These are phyloP conservation scores for Saccharomycopsis olivae DNA, from an alignment of 805 yeast genomes.

Conservation along the genomic window DNA sequence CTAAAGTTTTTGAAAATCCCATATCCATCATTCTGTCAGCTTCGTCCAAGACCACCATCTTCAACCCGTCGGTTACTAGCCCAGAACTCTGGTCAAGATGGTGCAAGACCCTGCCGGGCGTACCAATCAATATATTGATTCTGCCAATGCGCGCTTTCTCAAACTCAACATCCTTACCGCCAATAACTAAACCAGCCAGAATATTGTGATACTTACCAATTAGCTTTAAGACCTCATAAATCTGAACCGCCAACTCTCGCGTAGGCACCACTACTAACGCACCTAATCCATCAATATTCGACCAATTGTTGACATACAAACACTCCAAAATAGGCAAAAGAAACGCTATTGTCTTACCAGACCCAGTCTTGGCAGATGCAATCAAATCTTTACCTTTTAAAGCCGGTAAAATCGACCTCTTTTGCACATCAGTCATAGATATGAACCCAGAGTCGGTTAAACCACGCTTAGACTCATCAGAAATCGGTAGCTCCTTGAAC, in stretches of 20 bases:
- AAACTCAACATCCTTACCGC: slow-evolving; percentile 79
- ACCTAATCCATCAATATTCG: slow-evolving; percentile 79
- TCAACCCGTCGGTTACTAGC: slow-evolving; percentile 62
- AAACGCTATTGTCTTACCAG: slow-evolving; percentile 86
- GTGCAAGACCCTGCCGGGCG: slow-evolving; percentile 86
- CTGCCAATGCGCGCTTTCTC: slow-evolving; percentile 72
- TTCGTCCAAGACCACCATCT: slow-evolving; percentile 76
- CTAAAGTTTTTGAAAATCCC: slow-evolving; percentile 82
- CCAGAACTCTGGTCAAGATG: slow-evolving; percentile 86
- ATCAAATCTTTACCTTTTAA: slow-evolving; percentile 70
- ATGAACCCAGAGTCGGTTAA: slow-evolving; percentile 69
- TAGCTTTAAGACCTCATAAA: slow-evolving; percentile 75
- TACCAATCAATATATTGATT: slow-evolving; percentile 77
- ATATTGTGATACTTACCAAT: slow-evolving; percentile 67
- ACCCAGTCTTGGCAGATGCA: slow-evolving; percentile 78
- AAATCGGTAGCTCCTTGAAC: slow-evolving; percentile 72
- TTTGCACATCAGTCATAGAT: slow-evolving; percentile 78
- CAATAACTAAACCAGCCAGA: slow-evolving; percentile 86
- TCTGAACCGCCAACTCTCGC: slow-evolving; percentile 84
- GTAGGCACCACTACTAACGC: slow-evolving; percentile 89
- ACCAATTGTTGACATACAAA: slow-evolving; percentile 59
- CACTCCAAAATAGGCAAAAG: slow-evolving; percentile 71
- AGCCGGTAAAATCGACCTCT: slow-evolving; percentile 62
- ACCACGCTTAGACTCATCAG: slow-evolving; percentile 56
- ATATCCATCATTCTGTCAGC: slow-evolving; percentile 89